Conservation (phyloP, 352 stramenopile species). For the Pythium grandisporangium region DNA sequence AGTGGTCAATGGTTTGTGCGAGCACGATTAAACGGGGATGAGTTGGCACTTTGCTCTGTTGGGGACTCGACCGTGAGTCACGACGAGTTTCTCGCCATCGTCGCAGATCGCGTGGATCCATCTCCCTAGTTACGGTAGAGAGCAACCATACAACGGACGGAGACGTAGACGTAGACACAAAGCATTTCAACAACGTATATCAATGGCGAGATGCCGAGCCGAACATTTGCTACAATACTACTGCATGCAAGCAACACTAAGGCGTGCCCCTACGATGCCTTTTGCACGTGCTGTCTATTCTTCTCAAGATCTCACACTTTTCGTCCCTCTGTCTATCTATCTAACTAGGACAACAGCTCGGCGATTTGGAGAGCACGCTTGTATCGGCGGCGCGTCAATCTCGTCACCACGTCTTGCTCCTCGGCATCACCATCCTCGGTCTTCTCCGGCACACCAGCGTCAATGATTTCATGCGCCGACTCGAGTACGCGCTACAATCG, state of each 20-base stretch:
- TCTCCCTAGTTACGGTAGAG: too few species aligned
- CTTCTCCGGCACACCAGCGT: slow-evolving; percentile 45
- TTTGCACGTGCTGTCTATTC: too few species aligned
- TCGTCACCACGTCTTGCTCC: slow-evolving; percentile 42
- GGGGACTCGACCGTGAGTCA: neutral
- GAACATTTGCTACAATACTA: too few species aligned
- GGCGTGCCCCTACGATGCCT: too few species aligned
- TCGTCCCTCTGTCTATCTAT: neutral
- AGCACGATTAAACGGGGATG: slow-evolving; percentile 33
- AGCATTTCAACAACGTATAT: too few species aligned
- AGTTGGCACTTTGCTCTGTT: slow-evolving; percentile 17
- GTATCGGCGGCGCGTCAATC: slow-evolving; percentile 58
- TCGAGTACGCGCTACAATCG: slow-evolving; percentile 65
- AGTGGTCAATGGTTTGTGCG: slow-evolving; percentile 55
- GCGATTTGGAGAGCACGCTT: slow-evolving; percentile 74
- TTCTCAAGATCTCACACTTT: too few species aligned
- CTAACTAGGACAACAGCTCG: slow-evolving; percentile 40
- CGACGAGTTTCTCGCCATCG: slow-evolving; percentile 32
- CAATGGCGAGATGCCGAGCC: too few species aligned
- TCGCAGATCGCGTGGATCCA: slow-evolving; percentile 36
- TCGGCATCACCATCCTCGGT: slow-evolving; percentile 31
- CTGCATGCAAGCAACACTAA: too few species aligned
- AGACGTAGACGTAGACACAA: too few species aligned
- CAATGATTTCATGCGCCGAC: slow-evolving; percentile 61
- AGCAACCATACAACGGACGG: too few species aligned